Conservation (phyloP, 331 rosid genomes). For the Malus hybrid region DNA sequence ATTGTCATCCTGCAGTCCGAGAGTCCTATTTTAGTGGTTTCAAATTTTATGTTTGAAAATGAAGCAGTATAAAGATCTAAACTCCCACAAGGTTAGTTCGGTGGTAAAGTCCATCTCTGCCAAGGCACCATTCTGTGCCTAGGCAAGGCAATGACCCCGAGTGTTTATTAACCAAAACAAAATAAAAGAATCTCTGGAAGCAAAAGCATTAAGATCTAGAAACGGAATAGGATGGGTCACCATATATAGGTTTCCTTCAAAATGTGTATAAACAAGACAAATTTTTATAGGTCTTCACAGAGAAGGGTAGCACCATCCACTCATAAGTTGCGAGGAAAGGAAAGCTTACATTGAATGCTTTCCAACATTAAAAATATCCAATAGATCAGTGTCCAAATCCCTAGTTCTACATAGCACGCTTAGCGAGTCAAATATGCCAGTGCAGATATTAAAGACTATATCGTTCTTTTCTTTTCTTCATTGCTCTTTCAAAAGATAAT, state of each 20-base stretch:
- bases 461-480: not conserved
- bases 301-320: not conserved
- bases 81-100: not conserved
- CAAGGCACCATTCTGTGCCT: not conserved
- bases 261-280: not conserved
- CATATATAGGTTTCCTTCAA: not conserved
- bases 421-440: no score
- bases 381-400: not conserved
- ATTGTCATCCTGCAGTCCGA: conserved; percentile 62
- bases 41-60: not conserved
- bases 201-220: not conserved
- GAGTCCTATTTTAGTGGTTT: not conserved
- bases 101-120: not conserved
- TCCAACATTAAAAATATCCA: not conserved
- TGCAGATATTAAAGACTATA: not conserved
- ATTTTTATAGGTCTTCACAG: not conserved
- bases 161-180: not conserved
- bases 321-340: not conserved
- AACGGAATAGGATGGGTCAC: not conserved
- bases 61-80: not conserved
- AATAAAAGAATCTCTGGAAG: not conserved
- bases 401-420: not conserved
- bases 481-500: not conserved
- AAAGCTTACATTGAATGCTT: not conserved
- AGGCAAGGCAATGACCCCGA: not conserved